Percentiles rank a stretch among this genome's conserved stretches.
phyloP scores from a whole-genome alignment of 768 basidiomycete species.

The Agaricus subrufescens region DNA sequence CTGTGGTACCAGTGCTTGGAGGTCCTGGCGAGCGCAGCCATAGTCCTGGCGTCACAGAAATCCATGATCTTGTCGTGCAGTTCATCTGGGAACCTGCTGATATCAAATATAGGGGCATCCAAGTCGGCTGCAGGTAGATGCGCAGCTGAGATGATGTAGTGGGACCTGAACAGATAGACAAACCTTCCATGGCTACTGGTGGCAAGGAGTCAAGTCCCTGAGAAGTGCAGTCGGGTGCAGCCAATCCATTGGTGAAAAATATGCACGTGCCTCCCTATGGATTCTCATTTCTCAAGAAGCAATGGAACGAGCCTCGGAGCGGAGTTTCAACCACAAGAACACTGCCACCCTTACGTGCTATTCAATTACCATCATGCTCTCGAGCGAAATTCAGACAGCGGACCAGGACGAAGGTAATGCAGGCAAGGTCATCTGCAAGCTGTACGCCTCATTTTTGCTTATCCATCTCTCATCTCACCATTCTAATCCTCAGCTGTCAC shows the following conservation, averaged over 20 bases:
- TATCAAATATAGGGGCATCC: background rate
- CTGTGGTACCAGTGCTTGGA: conserved; percentile 6
- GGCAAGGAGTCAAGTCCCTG: background rate
- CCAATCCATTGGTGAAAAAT: background rate
- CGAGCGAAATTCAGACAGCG: conserved; percentile 3
- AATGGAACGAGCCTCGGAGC: background rate
- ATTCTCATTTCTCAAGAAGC: too few species aligned
- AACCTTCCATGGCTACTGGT: conserved; percentile 1
- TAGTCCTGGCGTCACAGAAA: background rate
- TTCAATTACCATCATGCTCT: conserved; percentile 4
- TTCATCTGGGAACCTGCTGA: conserved; percentile 3
- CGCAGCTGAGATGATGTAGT: background rate
- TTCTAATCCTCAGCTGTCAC: conserved; percentile 49
- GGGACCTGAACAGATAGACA: background rate
- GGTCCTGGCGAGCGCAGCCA: background rate
- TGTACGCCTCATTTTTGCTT: conserved; percentile 4
- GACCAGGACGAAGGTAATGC: background rate
- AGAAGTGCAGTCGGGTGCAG: background rate
- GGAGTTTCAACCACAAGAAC: background rate
- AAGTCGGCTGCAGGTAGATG: background rate
- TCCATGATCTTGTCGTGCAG: conserved; percentile 5
- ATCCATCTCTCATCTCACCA: background rate
- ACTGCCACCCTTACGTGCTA: too few species aligned
- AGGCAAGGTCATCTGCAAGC: conserved; percentile 13
- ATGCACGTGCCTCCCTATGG: background rate